Base-by-base conservation (phyloP, 768 basidiomycete genomes). In the Coprinopsis cinerea region DNA sequence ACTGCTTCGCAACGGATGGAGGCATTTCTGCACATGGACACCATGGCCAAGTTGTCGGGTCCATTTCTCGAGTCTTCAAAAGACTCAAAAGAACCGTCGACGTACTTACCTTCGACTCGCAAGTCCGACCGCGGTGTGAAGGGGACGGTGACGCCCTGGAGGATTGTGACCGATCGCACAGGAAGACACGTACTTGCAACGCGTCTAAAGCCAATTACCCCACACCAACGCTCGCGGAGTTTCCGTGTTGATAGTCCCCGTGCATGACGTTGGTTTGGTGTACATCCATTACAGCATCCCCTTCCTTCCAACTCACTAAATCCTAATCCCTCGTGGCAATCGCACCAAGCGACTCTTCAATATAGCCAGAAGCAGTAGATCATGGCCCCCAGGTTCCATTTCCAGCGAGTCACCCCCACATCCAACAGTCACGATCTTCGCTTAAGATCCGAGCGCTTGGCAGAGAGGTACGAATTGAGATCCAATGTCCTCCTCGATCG, bases 121-220 rank as follows among this genome's bases (percentile, higher is more conserved):
- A 34, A 34, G 30, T 34, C 30, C 30, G n/a, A 34, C n/a, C 9
- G n/a, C 30, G n/a, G 9, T 9, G 9, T 34, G 9, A 9, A 34
- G n/a, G 30, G 9, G 9, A n/a, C 9, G 9, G 30, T 34, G 30
- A 34, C 30, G 30, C n/a, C 30, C 30, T n/a, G n/a, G n/a, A 34
- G 30, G 9, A 14, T 20, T 20, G 37, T 39, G 9, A 20, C 37
- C 6, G 18, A 20, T 20, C 18, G 6, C 18, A 18, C 7, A 9
- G 37, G 18, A 7, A 20, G 6, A 18, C 7, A 20, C 18, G 18
- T 13, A 20, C 13, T n/a, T n/a, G n/a, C n/a, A n/a, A n/a, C n/a
- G 18, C 10, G 37, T 39, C 37, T 39, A 39, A 39, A 39, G 37
- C 18, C 37, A 39, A 39, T 39, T 39, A 39, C 37, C 37, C 37